A percentile compares a stretch with the other conserved stretches of the same genome.
phyloP scores from a whole-genome alignment of 2,329 filamentous ascomycete genomes.

The Geosmithia flava region DNA sequence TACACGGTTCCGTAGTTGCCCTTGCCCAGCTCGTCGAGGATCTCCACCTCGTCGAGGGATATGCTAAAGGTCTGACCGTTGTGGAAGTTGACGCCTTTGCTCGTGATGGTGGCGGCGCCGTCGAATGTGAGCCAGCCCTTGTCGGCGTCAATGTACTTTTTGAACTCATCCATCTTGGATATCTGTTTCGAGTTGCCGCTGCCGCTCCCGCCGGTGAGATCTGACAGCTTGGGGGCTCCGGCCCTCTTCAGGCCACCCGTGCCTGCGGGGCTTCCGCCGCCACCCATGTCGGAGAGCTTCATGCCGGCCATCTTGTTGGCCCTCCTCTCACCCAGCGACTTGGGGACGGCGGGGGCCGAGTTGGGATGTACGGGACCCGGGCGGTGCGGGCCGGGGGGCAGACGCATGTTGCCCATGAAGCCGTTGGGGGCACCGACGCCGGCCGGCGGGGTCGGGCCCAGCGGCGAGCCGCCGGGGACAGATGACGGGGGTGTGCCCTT shows the following conservation, averaged over 20 bases:
- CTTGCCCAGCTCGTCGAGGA: conserved; percentile 85
- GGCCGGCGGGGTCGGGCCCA: background rate
- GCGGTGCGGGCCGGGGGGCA: conserved; percentile 26
- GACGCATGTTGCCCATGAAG: conserved; percentile 19
- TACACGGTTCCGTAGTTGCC: conserved; percentile 98
- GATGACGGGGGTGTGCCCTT: conserved; percentile 30
- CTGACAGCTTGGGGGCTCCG: conserved; percentile 30
- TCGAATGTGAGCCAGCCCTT: conserved; percentile 87
- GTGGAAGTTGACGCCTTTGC: conserved; percentile 82
- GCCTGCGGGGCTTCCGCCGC: conserved; percentile 8
- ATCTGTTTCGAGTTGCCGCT: conserved; percentile 19
- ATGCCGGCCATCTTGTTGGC: conserved; percentile 25
- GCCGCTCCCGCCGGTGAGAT: conserved; percentile 16
- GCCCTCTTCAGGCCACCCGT: conserved; percentile 12
- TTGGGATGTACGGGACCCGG: conserved; percentile 35
- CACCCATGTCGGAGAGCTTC: conserved; percentile 39
- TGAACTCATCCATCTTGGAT: conserved; percentile 46
- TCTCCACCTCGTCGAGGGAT: conserved; percentile 90
- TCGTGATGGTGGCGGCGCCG: conserved; percentile 81
- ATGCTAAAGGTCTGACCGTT: conserved; percentile 86
- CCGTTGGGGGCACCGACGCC: background rate
- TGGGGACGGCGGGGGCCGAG: conserved; percentile 39
- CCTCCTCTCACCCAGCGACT: conserved; percentile 56
- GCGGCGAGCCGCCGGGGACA: background rate
- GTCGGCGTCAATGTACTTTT: conserved; percentile 80